phyloP scores from a whole-genome alignment of 306 rosid species.

The Vigna mungo region DNA sequence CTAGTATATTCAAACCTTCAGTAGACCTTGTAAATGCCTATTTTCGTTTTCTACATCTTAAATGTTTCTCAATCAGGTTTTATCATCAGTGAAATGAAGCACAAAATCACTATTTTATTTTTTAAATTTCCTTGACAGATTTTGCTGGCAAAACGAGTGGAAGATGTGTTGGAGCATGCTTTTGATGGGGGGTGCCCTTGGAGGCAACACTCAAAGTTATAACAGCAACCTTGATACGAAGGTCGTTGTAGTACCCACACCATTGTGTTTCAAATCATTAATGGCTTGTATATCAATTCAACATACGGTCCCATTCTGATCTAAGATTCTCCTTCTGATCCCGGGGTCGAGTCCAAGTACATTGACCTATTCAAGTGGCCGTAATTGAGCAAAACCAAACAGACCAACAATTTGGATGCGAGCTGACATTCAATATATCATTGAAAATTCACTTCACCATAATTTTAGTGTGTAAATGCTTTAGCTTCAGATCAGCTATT shows the following conservation, averaged over 20 bases:
- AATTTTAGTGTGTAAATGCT: slow-evolving; percentile 31
- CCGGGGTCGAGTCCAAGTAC: slow-evolving; percentile 25
- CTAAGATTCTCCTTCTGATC: slow-evolving; percentile 32
- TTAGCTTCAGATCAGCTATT: slow-evolving; percentile 15
- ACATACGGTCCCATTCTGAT: slow-evolving; percentile 31
- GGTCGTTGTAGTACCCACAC: slow-evolving; percentile 5
- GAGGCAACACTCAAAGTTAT: slow-evolving; percentile 75
- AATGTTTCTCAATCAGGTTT: slow-evolving; percentile 17
- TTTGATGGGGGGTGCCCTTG: slow-evolving; percentile 89
- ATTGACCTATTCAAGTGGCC: slow-evolving; percentile 17
- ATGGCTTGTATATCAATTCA: slow-evolving; percentile 41
- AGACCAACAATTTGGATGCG: slow-evolving; percentile 39
- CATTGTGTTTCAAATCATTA: slow-evolving; percentile 26
- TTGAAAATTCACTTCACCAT: slow-evolving; percentile 17
- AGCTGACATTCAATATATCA: slow-evolving; percentile 31
- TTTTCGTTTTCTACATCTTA: slow-evolving; percentile 28
- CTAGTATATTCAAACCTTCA: not conserved
- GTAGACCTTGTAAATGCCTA: not conserved
- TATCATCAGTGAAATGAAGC: slow-evolving; percentile 12
- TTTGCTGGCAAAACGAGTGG: slow-evolving; percentile 77
- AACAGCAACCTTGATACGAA: slow-evolving; percentile 40
- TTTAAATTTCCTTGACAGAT: slow-evolving; percentile 54
- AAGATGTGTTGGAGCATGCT: slow-evolving; percentile 83
- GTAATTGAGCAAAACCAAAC: slow-evolving; percentile 30
- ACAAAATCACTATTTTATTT: slow-evolving; percentile 5